Evolutionary conservation across 306 rosid genomes (phyloP).

Genomic region (Alnus rubra): DNA sequence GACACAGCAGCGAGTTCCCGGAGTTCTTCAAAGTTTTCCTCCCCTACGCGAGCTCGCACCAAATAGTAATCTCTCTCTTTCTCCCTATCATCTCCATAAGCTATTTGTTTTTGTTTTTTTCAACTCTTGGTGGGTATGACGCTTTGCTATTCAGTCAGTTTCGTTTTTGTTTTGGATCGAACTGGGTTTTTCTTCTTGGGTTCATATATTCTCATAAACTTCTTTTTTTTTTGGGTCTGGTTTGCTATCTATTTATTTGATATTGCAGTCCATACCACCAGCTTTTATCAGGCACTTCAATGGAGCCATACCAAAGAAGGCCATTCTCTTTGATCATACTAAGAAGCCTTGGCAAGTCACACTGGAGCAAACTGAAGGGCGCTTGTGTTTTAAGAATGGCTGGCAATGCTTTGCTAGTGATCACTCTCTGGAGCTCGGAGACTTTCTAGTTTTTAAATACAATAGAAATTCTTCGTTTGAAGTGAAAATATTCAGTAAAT

Average conservation of each 20-base stretch:
- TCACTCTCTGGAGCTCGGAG: constrained; percentile 19
- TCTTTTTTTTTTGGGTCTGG: background rate
- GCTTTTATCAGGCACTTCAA: constrained; percentile 26
- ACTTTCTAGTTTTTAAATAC: constrained; percentile 29
- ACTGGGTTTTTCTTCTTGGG: too few species aligned
- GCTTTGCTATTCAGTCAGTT: background rate
- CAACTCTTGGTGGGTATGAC: background rate
- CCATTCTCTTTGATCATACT: constrained; percentile 13
- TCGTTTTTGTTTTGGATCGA: background rate
- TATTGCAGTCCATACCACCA: constrained; percentile 27
- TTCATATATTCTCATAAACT: background rate
- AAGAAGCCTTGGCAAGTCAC: constrained; percentile 29
- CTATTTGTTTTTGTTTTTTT: background rate
- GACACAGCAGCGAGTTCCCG: too few species aligned
- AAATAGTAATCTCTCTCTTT: constrained; percentile 20
- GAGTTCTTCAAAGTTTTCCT: background rate
- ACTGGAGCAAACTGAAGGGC: constrained; percentile 11
- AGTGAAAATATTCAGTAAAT: constrained; percentile 12
- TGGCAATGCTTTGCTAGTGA: constrained; percentile 27
- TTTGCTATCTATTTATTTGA: background rate
- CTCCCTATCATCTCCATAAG: too few species aligned
- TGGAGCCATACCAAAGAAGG: constrained; percentile 10
- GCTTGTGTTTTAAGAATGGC: constrained; percentile 19
- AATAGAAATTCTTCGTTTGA: background rate
- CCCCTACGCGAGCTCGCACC: background rate